These are phyloP conservation scores for Kwoniella mangroviensis DNA, from an alignment of 768 basidiomycete species.

Conservation along the genomic window DNA sequence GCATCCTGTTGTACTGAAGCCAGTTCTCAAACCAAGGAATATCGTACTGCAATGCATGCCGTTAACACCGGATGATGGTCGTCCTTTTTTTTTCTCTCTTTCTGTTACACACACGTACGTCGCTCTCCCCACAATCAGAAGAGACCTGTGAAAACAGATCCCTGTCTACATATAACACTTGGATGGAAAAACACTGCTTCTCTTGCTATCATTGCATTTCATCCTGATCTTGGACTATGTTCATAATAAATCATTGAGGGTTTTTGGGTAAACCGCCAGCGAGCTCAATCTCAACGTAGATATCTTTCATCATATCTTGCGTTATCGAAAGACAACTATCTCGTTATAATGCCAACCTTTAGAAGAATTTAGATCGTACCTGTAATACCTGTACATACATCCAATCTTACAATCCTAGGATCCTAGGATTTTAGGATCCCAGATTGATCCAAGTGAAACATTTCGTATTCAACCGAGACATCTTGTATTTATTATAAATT, in stretches of 20 bases:
- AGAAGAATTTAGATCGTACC: not conserved
- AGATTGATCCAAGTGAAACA: conserved; percentile 16
- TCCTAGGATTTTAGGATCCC: not conserved
- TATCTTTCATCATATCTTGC: not conserved
- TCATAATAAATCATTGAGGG: too few relatives aligned
- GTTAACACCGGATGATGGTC: not conserved
- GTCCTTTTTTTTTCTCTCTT: not conserved
- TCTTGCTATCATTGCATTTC: not conserved
- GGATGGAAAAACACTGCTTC: not conserved
- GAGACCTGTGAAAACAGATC: not conserved
- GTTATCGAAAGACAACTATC: not conserved
- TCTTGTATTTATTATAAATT: not conserved
- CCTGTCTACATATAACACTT: not conserved
- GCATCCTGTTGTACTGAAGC: too few relatives aligned
- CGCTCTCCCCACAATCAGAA: not conserved
- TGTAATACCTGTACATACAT: not conserved
- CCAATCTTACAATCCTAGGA: not conserved
- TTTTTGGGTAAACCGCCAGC: too few relatives aligned
- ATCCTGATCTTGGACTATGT: not conserved
- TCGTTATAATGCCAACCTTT: not conserved
- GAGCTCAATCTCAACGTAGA: not conserved
- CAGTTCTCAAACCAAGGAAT: not conserved
- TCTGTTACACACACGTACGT: not conserved
- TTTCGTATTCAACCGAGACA: conserved; percentile 29
- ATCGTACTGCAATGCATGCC: not conserved